These are phyloP conservation scores for Kwoniella botswanensis DNA, from an alignment of 768 basidiomycete species.

Conservation along the genomic window DNA sequence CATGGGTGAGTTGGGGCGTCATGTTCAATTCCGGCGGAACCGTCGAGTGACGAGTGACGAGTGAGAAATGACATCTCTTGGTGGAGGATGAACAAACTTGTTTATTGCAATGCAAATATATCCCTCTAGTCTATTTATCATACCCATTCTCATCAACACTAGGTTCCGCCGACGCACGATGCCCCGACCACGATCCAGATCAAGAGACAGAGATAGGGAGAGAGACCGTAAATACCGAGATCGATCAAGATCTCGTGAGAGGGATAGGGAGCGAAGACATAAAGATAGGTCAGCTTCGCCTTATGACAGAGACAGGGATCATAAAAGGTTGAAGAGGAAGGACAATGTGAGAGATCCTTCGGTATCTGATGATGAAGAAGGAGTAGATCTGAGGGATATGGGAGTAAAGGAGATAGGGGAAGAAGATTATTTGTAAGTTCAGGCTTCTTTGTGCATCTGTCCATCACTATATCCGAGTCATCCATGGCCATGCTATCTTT, in stretches of 20 bases:
- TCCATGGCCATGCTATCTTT: background rate
- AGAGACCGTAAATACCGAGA: slow-evolving; percentile 6
- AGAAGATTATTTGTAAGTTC: slow-evolving; percentile 74
- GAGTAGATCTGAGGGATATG: slow-evolving; percentile 61
- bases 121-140: no score
- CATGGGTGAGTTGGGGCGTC: no score
- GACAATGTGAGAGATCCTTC: slow-evolving; percentile 17
- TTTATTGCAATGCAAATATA: no score
- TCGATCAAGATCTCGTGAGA: slow-evolving; percentile 1
- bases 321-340: slow-evolving; percentile 19
- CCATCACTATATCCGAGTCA: no score
- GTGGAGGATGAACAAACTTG: background rate
- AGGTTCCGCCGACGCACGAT: background rate
- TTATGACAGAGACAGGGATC: slow-evolving; percentile 16
- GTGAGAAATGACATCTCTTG: background rate
- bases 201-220: slow-evolving; percentile 2
- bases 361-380: slow-evolving; percentile 36
- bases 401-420: slow-evolving; percentile 68
- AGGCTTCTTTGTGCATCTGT: no score
- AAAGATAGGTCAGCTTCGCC: slow-evolving; percentile 20
- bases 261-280: slow-evolving; percentile 9
- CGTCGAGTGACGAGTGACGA: no score
- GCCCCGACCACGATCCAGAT: slow-evolving; percentile 20
- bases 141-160: background rate
- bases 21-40: background rate